A percentile compares a stretch with the other conserved stretches of the same genome.
Evolutionary conservation across 2,329 filamentous ascomycete species (phyloP).

Genomic region (Cadophora gregata): DNA sequence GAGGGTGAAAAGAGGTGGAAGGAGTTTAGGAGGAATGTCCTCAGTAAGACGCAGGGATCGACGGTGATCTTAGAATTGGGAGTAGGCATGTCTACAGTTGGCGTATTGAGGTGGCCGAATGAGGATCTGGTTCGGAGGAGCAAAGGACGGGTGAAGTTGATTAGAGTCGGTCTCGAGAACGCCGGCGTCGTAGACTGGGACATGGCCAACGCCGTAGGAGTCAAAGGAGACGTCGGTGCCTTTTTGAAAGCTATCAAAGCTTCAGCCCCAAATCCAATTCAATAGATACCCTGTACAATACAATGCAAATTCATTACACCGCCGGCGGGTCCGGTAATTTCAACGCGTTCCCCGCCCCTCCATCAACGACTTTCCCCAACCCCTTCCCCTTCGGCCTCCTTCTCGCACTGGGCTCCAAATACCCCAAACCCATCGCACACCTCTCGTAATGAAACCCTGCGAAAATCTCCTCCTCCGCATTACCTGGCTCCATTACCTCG

Average conservation of each 20-base stretch:
- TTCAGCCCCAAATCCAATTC: not conserved
- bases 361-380: conserved; percentile 1
- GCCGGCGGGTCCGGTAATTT: not conserved
- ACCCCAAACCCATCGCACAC: conserved; percentile 2
- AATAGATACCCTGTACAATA: not conserved
- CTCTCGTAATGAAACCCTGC: conserved; percentile 6
- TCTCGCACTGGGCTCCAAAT: conserved; percentile 6
- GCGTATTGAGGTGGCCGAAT: conserved; percentile 15
- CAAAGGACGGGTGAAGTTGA: conserved; percentile 4
- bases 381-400: conserved; percentile 7
- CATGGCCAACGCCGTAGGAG: not conserved
- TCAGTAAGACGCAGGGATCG: not conserved
- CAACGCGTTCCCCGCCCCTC: not conserved
- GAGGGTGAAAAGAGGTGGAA: not conserved
- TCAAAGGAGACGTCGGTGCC: not conserved
- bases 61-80: conserved; percentile 12
- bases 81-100: conserved; percentile 3
- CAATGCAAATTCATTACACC: no score
- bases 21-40: not conserved
- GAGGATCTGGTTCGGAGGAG: conserved; percentile 7
- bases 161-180: conserved; percentile 6
- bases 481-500: not conserved
- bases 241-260: not conserved
- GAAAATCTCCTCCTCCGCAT: not conserved
- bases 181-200: conserved; percentile 14